Evolutionary conservation across 208 protist species (phyloP).

Genomic region (Sergeia podlipaevii): DNA sequence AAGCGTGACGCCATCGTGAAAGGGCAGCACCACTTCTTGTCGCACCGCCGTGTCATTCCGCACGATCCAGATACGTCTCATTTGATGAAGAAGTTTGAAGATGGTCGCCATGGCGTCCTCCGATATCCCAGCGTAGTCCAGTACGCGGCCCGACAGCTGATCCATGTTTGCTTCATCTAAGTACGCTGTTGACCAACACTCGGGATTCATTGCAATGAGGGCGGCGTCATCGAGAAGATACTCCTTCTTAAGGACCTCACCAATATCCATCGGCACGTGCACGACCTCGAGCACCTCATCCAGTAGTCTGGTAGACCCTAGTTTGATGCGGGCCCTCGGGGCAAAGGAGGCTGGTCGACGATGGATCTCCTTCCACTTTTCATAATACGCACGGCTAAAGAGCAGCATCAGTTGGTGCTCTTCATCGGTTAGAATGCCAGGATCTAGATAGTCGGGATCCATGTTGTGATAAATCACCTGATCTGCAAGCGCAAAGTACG

Average conservation of each 20-base stretch:
- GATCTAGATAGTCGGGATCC: slow-evolving; percentile 81
- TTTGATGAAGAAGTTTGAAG: slow-evolving; percentile 67
- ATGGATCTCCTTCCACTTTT: slow-evolving; percentile 78
- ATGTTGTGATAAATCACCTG: slow-evolving; percentile 89
- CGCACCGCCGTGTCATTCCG: slow-evolving; percentile 51
- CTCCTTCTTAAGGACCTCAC: slow-evolving; percentile 62
- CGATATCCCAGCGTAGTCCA: slow-evolving; percentile 74
- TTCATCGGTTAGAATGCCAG: slow-evolving; percentile 69
- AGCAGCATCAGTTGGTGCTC: slow-evolving; percentile 86
- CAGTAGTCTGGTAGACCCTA: slow-evolving; percentile 49
- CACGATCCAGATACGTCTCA: slow-evolving; percentile 74
- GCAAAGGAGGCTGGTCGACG: slow-evolving; percentile 36
- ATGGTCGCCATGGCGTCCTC: slow-evolving; percentile 44
- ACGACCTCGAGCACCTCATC: slow-evolving; percentile 65
- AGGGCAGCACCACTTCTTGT: slow-evolving; percentile 44
- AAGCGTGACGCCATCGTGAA: slow-evolving; percentile 57
- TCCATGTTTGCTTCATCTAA: slow-evolving; percentile 81
- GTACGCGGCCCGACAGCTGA: slow-evolving; percentile 81
- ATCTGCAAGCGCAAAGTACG: slow-evolving; percentile 87
- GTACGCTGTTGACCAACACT: slow-evolving; percentile 64
- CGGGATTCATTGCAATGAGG: slow-evolving; percentile 79
- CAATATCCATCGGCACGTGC: slow-evolving; percentile 28
- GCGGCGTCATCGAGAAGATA: slow-evolving; percentile 75
- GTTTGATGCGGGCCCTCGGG: slow-evolving; percentile 61
- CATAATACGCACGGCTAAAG: slow-evolving; percentile 82